Evolutionary conservation across 2,329 filamentous ascomycete genomes (phyloP).

Genomic region (Cercospora sp.): DNA sequence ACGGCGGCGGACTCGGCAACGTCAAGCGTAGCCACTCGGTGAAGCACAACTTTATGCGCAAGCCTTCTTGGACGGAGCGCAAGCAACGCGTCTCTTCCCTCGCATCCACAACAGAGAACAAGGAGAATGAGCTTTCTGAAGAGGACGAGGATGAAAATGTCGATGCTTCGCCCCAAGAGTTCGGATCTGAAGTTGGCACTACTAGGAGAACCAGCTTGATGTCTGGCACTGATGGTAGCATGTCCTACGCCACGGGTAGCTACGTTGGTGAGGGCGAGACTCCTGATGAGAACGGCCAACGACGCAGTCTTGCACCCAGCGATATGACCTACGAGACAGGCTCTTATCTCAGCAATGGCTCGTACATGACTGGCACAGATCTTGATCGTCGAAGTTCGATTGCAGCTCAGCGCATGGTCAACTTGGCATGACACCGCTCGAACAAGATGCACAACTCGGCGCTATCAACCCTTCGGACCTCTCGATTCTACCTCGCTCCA

Average conservation of each 20-base stretch:
- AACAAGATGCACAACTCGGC: constrained; percentile 33
- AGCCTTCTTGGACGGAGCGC: constrained; percentile 37
- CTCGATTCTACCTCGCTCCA: constrained; percentile 14
- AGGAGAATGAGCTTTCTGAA: constrained; percentile 53
- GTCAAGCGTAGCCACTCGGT: constrained; percentile 43
- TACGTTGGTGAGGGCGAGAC: constrained; percentile 30
- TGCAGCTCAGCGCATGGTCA: constrained; percentile 42
- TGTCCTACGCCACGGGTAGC: constrained; percentile 35
- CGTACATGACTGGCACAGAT: constrained; percentile 52
- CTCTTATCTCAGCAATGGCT: constrained; percentile 51
- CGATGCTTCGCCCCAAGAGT: constrained; percentile 28
- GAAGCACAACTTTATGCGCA: constrained; percentile 38
- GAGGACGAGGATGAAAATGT: constrained; percentile 45
- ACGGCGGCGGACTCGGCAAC: constrained; percentile 27
- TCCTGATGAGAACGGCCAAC: constrained; percentile 37
- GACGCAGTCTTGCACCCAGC: constrained; percentile 46
- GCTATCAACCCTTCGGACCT: constrained; percentile 21
- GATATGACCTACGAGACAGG: constrained; percentile 51
- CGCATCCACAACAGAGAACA: constrained; percentile 37
- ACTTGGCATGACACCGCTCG: constrained; percentile 30
- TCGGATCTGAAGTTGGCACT: constrained; percentile 27
- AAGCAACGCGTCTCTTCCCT: constrained; percentile 34
- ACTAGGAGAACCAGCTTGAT: constrained; percentile 31
- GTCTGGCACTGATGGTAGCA: constrained; percentile 25
- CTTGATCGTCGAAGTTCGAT: constrained; percentile 49